Evolutionary conservation across 2,329 filamentous ascomycete genomes (phyloP), one percentile per base, ranked within the genome.

Genomic region (Xylaria sp.): DNA sequence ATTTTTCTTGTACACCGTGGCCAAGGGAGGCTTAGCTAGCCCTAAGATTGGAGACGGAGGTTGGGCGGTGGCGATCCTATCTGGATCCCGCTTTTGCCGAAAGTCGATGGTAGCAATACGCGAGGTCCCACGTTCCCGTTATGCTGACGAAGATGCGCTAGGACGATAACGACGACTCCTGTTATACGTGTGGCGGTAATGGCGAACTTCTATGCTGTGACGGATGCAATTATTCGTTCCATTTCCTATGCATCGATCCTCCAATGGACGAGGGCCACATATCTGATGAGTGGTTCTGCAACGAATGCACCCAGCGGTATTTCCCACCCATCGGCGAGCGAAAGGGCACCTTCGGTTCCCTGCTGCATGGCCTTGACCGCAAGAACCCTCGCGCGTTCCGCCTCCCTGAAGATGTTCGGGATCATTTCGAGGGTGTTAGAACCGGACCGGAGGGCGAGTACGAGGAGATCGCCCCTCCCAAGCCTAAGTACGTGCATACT

Each of bases 131-230:
- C 65, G 60, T 63, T 58, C 59, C 52, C 63, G 11, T 34, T 34
- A 34, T 66, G 67, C 73, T 78, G 64, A 76, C 66, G 55, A 57
- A 56, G 58, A 44, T 6, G 11, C 42, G 34, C 56, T 70, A 82
- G 79, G 78, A 84, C 63, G 88, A 96, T 59, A 96, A 96, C 72
- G 91, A 94, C 71, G 93, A 97, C 71, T 88, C 89, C 68, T 99
- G 93, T 76, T 88, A 88, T 57, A 86, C 91, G 42, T 99, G 94
- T 75, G 85, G 88, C 66, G 89, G 89, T 60, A 89, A 85, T 62
- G 93, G 93, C 52, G 86, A 91, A 63, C 83, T 99, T 59, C 82
- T 97, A 61, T 97, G 92, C 75, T 99, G 94, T 73, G 94, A 97
- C 75, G 90, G 89, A 59, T 99, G 94, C 75, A 84, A 88, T 56